Conservation (phyloP, 768 basidiomycete species). For the Trametes elegans region DNA sequence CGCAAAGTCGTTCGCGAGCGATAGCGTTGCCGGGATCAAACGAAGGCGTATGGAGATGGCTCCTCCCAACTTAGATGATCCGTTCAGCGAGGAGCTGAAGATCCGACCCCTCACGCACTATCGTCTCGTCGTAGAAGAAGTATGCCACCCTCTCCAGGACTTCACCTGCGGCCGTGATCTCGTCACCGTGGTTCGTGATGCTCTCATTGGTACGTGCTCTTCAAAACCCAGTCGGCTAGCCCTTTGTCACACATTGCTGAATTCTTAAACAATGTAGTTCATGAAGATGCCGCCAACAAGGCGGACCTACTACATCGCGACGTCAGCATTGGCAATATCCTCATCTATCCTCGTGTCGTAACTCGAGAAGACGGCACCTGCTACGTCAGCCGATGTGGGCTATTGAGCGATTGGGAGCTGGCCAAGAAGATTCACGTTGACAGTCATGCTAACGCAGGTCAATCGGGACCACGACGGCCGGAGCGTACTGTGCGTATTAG, state of each 20-base stretch:
- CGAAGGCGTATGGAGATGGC: too few species aligned
- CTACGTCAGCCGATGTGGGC: neutral
- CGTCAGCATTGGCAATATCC: slow-evolving; percentile 6
- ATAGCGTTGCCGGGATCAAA: neutral
- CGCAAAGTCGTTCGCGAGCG: neutral
- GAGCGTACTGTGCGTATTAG: neutral
- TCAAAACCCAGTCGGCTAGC: too few species aligned
- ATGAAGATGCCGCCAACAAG: neutral
- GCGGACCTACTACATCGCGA: slow-evolving; percentile 9
- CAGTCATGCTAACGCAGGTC: too few species aligned
- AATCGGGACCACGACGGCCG: neutral
- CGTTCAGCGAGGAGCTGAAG: neutral
- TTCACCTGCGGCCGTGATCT: slow-evolving; percentile 1
- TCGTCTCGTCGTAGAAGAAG: slow-evolving; percentile 5
- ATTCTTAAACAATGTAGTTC: neutral
- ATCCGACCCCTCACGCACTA: neutral
- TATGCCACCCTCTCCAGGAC: neutral
- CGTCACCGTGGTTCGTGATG: neutral
- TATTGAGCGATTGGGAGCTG: slow-evolving; percentile 8
- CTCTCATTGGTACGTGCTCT: neutral
- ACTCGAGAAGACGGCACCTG: neutral
- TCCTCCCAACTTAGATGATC: too few species aligned
- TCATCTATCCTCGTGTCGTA: neutral
- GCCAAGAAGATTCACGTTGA: neutral
- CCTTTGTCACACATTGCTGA: neutral